phyloP scores from a whole-genome alignment of 306 rosid genomes.

The Vigna radiata region DNA sequence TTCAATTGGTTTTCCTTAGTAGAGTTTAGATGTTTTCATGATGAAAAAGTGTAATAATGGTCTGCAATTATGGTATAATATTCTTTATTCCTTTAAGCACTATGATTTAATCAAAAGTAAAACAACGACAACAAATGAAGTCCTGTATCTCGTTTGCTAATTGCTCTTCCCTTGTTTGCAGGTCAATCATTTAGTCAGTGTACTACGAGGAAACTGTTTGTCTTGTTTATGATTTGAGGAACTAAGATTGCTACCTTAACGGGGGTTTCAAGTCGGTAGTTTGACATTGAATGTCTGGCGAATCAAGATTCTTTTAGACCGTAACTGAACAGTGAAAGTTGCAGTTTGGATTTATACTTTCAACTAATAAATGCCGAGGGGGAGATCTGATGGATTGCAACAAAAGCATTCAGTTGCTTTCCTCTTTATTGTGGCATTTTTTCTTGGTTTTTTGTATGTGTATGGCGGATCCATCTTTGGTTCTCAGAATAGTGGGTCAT shows the following conservation, averaged over 20 bases:
- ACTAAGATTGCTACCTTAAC: slow-evolving; percentile 7
- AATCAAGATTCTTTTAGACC: slow-evolving; percentile 44
- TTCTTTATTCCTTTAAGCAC: slow-evolving; percentile 28
- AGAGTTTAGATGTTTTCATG: slow-evolving; percentile 18
- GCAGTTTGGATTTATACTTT: slow-evolving; percentile 41
- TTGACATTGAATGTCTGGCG: slow-evolving; percentile 42
- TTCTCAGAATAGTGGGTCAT: slow-evolving; percentile 62
- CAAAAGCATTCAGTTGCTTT: slow-evolving; percentile 77
- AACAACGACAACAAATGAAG: background rate
- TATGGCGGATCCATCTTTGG: slow-evolving; percentile 90
- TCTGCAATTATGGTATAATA: background rate
- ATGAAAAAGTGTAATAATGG: slow-evolving; percentile 18
- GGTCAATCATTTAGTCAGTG: slow-evolving; percentile 41
- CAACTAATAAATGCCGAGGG: slow-evolving; percentile 71
- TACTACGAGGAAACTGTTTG: slow-evolving; percentile 34
- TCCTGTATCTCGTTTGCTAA: slow-evolving; percentile 35
- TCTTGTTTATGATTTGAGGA: slow-evolving; percentile 32
- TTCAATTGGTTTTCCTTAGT: background rate
- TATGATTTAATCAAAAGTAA: slow-evolving; percentile 19
- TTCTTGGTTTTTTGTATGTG: slow-evolving; percentile 81
- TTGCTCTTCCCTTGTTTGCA: slow-evolving; percentile 46
- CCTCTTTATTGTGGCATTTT: slow-evolving; percentile 59
- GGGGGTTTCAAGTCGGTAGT: slow-evolving; percentile 30
- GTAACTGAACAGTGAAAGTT: slow-evolving; percentile 35
- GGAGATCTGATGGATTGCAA: slow-evolving; percentile 82